phyloP scores from a whole-genome alignment of 495 filamentous ascomycete genomes.

The Podospora australis region DNA sequence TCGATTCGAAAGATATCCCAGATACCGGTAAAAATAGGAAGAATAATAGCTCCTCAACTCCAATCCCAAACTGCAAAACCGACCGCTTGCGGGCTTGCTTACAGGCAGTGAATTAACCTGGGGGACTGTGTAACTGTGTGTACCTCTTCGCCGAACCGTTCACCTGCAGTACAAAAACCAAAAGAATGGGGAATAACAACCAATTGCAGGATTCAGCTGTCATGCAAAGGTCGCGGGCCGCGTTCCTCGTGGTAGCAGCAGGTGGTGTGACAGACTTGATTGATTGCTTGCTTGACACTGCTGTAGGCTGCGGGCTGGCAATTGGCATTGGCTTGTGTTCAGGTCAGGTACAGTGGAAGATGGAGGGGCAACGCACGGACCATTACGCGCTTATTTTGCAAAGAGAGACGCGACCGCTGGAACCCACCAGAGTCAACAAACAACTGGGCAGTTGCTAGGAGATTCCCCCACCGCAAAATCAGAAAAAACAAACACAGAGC shows the following conservation, averaged over 20 bases:
- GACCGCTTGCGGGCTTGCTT: too few relatives aligned
- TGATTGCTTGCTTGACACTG: background rate
- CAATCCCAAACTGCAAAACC: background rate
- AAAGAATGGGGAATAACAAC: too few relatives aligned
- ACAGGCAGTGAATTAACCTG: too few relatives aligned
- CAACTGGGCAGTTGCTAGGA: constrained; percentile 41
- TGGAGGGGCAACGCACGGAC: constrained; percentile 22
- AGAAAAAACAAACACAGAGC: constrained; percentile 10
- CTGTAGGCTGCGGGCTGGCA: too few relatives aligned
- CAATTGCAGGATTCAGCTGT: constrained; percentile 2
- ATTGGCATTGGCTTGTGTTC: too few relatives aligned
- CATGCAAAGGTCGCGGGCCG: too few relatives aligned
- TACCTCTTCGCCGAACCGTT: too few relatives aligned
- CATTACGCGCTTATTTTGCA: constrained; percentile 17
- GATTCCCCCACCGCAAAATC: constrained; percentile 14
- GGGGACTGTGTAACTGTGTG: too few relatives aligned
- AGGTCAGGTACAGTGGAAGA: background rate
- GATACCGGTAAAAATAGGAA: background rate
- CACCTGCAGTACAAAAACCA: too few relatives aligned
- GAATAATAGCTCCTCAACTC: constrained; percentile 1
- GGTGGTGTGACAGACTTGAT: background rate
- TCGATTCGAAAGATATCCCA: too few relatives aligned
- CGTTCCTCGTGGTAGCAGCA: too few relatives aligned
- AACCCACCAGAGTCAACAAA: constrained; percentile 29
- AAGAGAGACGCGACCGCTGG: constrained; percentile 9